phyloP scores from a whole-genome alignment of 257 asterid genomes.

The Scutellaria barbata region DNA sequence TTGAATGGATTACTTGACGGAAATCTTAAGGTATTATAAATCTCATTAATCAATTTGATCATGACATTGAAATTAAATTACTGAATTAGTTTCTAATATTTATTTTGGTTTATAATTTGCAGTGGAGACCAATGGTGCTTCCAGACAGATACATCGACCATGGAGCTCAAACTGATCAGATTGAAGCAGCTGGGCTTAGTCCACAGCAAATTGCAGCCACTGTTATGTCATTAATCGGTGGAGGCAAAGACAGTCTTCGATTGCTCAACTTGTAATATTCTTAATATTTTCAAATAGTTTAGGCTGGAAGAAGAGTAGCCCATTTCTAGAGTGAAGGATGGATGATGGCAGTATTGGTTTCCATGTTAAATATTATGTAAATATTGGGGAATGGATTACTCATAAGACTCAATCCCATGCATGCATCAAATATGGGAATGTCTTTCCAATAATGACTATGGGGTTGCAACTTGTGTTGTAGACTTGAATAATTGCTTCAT shows the following conservation, averaged over 20 bases:
- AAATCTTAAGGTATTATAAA: slow-evolving; percentile 50
- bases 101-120: not conserved
- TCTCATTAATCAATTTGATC: no score
- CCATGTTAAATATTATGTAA: slow-evolving; percentile 6
- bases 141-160: slow-evolving; percentile 73
- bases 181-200: slow-evolving; percentile 67
- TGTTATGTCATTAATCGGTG: slow-evolving; percentile 55
- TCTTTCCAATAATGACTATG: slow-evolving; percentile 1
- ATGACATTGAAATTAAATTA: no score
- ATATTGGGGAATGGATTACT: slow-evolving; percentile 11
- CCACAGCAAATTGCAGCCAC: slow-evolving; percentile 68
- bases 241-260: slow-evolving; percentile 43
- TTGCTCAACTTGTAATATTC: slow-evolving; percentile 30
- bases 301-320: not conserved
- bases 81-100: not conserved
- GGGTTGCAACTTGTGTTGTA: slow-evolving; percentile 7
- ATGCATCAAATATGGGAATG: not conserved
- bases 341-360: not conserved
- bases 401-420: not conserved
- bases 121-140: slow-evolving; percentile 76
- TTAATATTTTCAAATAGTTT: not conserved
- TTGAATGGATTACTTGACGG: slow-evolving; percentile 62
- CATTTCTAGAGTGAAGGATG: not conserved
- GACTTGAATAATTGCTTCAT: not conserved
- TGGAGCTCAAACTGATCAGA: slow-evolving; percentile 62